Base-by-base conservation (phyloP, 352 stramenopile genomes). In the Pythium pectinolyticum region DNA sequence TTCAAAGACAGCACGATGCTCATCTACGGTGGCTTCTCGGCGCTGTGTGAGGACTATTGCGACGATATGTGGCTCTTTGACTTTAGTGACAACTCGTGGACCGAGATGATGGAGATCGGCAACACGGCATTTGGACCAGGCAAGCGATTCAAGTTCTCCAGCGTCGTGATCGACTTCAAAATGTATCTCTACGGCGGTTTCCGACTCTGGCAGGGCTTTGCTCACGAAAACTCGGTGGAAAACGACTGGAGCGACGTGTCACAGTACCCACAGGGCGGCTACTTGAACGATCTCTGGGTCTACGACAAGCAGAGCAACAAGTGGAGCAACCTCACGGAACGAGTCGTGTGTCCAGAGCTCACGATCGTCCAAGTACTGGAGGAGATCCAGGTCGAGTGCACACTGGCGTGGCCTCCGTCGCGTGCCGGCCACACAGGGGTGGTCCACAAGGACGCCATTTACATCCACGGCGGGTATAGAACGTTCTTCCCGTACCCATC, bases 401-500 rank as follows among this genome's bases (percentile, higher is more conserved):
- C 80, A 3, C 72, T 97, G n/a, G 68, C 72, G 27, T 98, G 95
- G 95, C 95, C 94, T 5, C 66, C 77, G 43, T 77, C 69, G 20
- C 85, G 96, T 25, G 95, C 94, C 14, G 92, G 92, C 0, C 93
- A 98, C 63, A 79, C 87, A 3, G 65, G 83, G 14, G 84, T 90
- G 19, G 70, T 94, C 9, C 88, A 88, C 57, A 76, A 97, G 40
- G 72, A 82, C 12, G 78, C 64, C 20, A 85, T 91, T 30, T 91
- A 87, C 52, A 84, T 99, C 22, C 92, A 98, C 58, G 96, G 95
- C 7, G 96, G 96, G 0, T 98, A 98, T 73, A 89, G 75, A 20
- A 98, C 94, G 0, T 98, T 97, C 72, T 98, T 97, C 61, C 96
- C 96, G 17, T 99, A 98, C 61, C 91, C 96, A 14, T 90, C 81